Base-by-base conservation (phyloP, 352 stramenopile species). In the Plasmopara halstedii region DNA sequence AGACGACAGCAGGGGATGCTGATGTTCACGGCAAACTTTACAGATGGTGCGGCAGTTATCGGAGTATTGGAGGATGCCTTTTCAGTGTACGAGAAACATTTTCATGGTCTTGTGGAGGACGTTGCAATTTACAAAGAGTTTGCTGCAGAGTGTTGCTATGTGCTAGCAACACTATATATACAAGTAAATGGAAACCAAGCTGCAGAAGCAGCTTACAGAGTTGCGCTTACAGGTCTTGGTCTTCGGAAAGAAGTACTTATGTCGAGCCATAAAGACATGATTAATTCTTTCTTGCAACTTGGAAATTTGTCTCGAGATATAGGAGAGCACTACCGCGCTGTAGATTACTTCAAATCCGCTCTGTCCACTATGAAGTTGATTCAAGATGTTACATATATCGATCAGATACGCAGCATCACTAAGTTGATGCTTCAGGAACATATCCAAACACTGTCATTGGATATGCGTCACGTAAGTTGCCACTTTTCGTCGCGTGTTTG, bases 1-100 rank as follows among this genome's bases (percentile, higher is more conserved):
- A 61, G 67, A 17, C 61, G 56, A 9, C 41, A 64, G 20, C 71
- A 86, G 53, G 77, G 64, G 0, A 34, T 52, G 14, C 8, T 79
- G 1, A 60, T 86, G 17, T 33, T 56, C 4, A 21, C 50, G 27
- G 35, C 40, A 21, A 50, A 56, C 35, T 39, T 35, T 11, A 42
- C 7, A 6, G 13, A 26, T 7, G 31, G n/a, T 11, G 64, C 79
- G 8, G 58, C 76, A 31, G 62, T 67, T 6, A 49, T 67, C 6
- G 63, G 61, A 1, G 47, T 88, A 0, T 40, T 84, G 10, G 70
- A 86, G 51, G 77, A 88, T 13, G 62, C 70, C 0, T 52, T 81
- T 15, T 51, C 48, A 10, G 51, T 85, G 2, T 86, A 86, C 44
- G 72, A 85, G 26, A 58, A 48, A 6, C 51, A 73, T 31, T 65